phyloP scores from a whole-genome alignment of 106 monocot genomes.

The Acorus gramineus region DNA sequence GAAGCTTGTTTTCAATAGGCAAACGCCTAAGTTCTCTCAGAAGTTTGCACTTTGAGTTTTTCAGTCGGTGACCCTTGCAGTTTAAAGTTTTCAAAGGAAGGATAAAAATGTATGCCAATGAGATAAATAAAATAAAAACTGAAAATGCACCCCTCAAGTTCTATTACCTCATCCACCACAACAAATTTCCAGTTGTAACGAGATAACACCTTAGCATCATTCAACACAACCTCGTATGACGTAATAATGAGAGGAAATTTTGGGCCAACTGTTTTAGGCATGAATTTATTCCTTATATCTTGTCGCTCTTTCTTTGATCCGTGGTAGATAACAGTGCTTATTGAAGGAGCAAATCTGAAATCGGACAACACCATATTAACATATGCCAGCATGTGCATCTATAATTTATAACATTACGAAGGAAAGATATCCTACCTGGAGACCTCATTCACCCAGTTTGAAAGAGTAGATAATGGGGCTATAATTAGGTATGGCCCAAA shows the following conservation, averaged over 20 bases:
- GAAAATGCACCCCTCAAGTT: slow-evolving; percentile 1
- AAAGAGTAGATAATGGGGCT: slow-evolving; percentile 94
- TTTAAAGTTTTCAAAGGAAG: slow-evolving; percentile 1
- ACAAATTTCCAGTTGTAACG: slow-evolving; percentile 87
- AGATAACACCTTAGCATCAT: slow-evolving; percentile 55
- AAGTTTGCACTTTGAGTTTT: slow-evolving; percentile 73
- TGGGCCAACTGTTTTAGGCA: slow-evolving; percentile 59
- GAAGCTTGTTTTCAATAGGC: slow-evolving; percentile 94
- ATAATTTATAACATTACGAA: neutral
- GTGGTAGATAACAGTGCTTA: slow-evolving; percentile 72
- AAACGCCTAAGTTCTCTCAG: slow-evolving; percentile 58
- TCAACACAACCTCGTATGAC: slow-evolving; percentile 70
- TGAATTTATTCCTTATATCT: slow-evolving; percentile 54
- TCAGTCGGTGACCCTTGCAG: slow-evolving; percentile 77
- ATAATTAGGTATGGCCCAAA: slow-evolving; percentile 85
- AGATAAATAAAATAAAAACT: neutral
- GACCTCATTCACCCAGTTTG: slow-evolving; percentile 88
- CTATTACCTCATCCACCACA: slow-evolving; percentile 85
- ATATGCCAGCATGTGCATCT: neutral
- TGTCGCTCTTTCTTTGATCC: slow-evolving; percentile 58
- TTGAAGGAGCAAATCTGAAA: slow-evolving; percentile 76
- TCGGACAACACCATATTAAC: neutral
- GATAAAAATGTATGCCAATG: neutral
- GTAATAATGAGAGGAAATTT: slow-evolving; percentile 78
- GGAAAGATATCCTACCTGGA: slow-evolving; percentile 39